Evolutionary conservation across 1,284 basidiomycete species (phyloP).

Genomic region (Exobasidium rhododendri): DNA sequence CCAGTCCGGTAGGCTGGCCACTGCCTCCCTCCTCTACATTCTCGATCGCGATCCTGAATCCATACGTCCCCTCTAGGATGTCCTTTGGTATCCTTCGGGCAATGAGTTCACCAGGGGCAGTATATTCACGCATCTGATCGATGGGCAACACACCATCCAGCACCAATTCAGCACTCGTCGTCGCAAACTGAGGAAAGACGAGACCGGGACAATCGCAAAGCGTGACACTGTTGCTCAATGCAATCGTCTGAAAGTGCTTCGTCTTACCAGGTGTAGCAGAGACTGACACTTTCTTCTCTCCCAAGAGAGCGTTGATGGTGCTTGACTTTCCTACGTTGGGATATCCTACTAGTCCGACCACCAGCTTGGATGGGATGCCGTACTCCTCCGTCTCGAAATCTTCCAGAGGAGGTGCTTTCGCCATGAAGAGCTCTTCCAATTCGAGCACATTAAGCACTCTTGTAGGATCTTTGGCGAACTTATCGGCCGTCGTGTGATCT

Average conservation of each 20-base stretch:
- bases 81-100: constrained; percentile 75
- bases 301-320: constrained; percentile 53
- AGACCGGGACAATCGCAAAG: constrained; percentile 99
- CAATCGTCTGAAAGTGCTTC: constrained; percentile 98
- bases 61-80: constrained; percentile 87
- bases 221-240: constrained; percentile 78
- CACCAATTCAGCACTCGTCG: constrained; percentile 75
- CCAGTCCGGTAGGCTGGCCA: constrained; percentile 72
- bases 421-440: constrained; percentile 79
- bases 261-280: constrained; percentile 69
- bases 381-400: constrained; percentile 55
- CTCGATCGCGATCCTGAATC: constrained; percentile 70
- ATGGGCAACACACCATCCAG: constrained; percentile 97
- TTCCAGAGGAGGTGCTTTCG: constrained; percentile 71
- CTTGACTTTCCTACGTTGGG: constrained; percentile 61
- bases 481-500: constrained; percentile 1
- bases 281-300: constrained; percentile 54
- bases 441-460: constrained; percentile 82
- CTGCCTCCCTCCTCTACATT: constrained; percentile 80
- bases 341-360: constrained; percentile 66
- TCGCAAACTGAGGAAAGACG: constrained; percentile 88
- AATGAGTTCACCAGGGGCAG: constrained; percentile 77
- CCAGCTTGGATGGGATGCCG: constrained; percentile 58
- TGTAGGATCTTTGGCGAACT: constrained; percentile 63
- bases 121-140: constrained; percentile 94